Evolutionary conservation across 1,284 basidiomycete genomes (phyloP).

Genomic region (Ganoderma lucidum): DNA sequence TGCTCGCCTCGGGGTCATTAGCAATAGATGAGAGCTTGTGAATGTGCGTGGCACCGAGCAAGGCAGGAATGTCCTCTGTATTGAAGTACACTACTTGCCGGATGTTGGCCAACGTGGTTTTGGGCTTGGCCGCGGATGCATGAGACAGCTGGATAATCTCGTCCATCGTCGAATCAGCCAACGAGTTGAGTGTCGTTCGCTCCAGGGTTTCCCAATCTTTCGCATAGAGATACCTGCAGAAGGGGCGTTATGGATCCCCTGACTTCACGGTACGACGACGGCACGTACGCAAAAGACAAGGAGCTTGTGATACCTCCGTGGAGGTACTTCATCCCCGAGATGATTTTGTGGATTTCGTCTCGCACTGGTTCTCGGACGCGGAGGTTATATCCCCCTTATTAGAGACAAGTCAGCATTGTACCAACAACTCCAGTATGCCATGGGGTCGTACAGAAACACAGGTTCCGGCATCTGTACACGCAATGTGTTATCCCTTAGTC

Average conservation of each 20-base stretch:
- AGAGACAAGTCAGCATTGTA: background rate
- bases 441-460: conserved; percentile 41
- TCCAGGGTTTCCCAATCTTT: conserved; percentile 45
- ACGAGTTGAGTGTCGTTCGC: conserved; percentile 40
- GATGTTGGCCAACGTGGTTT: background rate
- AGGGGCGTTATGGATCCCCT: too few species aligned
- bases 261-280: background rate
- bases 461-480: conserved; percentile 1
- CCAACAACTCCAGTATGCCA: background rate
- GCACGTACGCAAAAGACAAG: background rate
- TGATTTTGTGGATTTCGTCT: background rate
- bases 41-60: conserved; percentile 40
- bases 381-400: background rate
- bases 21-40: conserved; percentile 41
- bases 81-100: background rate
- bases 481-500: background rate
- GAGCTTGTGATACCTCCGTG: background rate
- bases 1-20: conserved; percentile 7
- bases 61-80: conserved; percentile 3
- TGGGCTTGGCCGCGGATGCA: conserved; percentile 20
- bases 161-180: conserved; percentile 41
- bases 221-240: conserved; percentile 47
- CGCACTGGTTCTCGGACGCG: background rate
- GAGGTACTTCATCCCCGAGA: background rate
- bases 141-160: conserved; percentile 49